Conservation (phyloP, 371 early-diverging fungal genomes). For the Apophysomyces trapeziformis region DNA sequence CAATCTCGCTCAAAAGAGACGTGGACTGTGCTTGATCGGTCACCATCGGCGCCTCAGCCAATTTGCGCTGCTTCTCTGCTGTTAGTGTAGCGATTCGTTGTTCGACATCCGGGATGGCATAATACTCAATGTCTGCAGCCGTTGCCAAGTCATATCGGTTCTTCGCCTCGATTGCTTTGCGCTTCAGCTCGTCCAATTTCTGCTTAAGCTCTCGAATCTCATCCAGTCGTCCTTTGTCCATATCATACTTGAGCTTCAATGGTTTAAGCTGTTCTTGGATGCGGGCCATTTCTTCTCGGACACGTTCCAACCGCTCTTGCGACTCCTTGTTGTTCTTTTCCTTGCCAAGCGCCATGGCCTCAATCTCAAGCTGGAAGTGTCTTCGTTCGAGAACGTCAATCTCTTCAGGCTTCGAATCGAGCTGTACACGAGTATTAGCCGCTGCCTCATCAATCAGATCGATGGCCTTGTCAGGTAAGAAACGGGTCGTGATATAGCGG, state of each 20-base stretch:
- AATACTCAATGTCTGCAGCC: slow-evolving; percentile 86
- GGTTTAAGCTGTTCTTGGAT: slow-evolving; percentile 89
- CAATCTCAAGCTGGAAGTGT: slow-evolving; percentile 91
- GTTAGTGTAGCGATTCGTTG: slow-evolving; percentile 63
- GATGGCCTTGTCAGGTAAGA: slow-evolving; percentile 85
- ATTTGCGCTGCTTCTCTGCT: slow-evolving; percentile 59
- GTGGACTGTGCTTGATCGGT: slow-evolving; percentile 39
- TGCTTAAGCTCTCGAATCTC: slow-evolving; percentile 85
- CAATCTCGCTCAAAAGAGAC: slow-evolving; percentile 75
- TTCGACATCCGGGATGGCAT: slow-evolving; percentile 87
- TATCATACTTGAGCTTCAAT: slow-evolving; percentile 83
- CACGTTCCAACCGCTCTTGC: slow-evolving; percentile 77
- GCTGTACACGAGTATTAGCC: slow-evolving; percentile 92
- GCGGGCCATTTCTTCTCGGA: slow-evolving; percentile 82
- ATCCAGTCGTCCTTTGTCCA: slow-evolving; percentile 84
- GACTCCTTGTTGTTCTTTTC: slow-evolving; percentile 86
- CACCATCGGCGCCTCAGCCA: slow-evolving; percentile 51
- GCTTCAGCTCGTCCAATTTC: slow-evolving; percentile 86
- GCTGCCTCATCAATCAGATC: slow-evolving; percentile 94
- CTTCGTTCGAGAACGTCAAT: slow-evolving; percentile 94
- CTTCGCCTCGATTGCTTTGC: slow-evolving; percentile 87
- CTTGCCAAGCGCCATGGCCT: slow-evolving; percentile 90
- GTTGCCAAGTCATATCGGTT: slow-evolving; percentile 75
- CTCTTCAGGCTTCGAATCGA: slow-evolving; percentile 94
- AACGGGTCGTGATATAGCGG: slow-evolving; percentile 82